Percentiles rank a stretch among this genome's conserved stretches.
phyloP scores from a whole-genome alignment of 139 green algal species.

The Chlorella sp. region DNA sequence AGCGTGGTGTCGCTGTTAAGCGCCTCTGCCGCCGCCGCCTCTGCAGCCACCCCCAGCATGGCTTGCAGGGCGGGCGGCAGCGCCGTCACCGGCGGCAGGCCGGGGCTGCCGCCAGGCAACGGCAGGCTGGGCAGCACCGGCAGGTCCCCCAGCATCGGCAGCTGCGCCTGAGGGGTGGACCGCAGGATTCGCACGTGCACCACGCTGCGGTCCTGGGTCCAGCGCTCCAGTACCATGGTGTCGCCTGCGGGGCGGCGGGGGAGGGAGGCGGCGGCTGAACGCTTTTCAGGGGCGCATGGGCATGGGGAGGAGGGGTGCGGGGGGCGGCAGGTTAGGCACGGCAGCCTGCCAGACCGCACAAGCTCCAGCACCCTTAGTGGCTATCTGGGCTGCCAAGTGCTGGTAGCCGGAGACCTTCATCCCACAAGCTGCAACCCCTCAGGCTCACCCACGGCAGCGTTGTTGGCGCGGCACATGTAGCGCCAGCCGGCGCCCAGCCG shows the following conservation, averaged over 20 bases:
- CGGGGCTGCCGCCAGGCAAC: neutral
- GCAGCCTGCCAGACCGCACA: too few species aligned
- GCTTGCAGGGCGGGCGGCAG: slow-evolving; percentile 14
- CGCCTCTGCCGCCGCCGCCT: neutral
- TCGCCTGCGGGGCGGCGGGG: slow-evolving; percentile 31
- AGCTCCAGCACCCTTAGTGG: too few species aligned
- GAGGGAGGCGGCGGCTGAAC: neutral
- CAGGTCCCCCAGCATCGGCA: neutral
- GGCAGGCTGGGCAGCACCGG: neutral
- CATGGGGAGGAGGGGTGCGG: too few species aligned
- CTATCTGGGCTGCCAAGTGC: too few species aligned
- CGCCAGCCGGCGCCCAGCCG: slow-evolving; percentile 58
- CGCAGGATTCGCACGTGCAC: slow-evolving; percentile 39
- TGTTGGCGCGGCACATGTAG: slow-evolving; percentile 47
- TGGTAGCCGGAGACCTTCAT: too few species aligned
- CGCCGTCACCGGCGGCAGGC: neutral
- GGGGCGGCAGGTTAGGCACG: too few species aligned
- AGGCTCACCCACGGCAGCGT: slow-evolving; percentile 44
- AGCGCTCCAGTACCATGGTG: neutral
- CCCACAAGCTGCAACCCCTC: too few species aligned
- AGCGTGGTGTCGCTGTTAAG: neutral
- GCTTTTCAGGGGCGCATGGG: too few species aligned
- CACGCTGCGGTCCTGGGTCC: too few species aligned
- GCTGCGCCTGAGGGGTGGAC: neutral
- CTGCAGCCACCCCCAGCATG: slow-evolving; percentile 1